phyloP scores from a whole-genome alignment of 208 protist genomes.

The Wallacemonas collosoma region DNA sequence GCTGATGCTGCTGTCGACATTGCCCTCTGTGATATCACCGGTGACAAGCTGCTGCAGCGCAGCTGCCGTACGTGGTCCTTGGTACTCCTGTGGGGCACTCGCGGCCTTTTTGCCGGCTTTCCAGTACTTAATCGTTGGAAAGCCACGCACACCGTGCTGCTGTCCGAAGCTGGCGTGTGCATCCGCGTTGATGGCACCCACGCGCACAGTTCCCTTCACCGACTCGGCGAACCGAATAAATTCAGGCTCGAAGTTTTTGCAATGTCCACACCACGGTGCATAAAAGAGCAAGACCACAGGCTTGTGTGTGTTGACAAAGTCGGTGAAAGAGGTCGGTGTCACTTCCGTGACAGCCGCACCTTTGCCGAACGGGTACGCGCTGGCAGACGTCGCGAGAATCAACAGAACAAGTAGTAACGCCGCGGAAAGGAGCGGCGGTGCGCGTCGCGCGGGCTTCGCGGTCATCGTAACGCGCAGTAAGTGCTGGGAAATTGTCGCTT shows the following conservation, averaged over 20 bases:
- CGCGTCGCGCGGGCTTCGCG: background rate
- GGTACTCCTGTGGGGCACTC: constrained; percentile 66
- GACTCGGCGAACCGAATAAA: constrained; percentile 81
- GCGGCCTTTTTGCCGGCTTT: constrained; percentile 60
- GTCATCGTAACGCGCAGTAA: background rate
- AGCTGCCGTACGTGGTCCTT: constrained; percentile 57
- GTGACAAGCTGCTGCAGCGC: constrained; percentile 68
- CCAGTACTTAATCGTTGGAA: constrained; percentile 95
- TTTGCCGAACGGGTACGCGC: constrained; percentile 61
- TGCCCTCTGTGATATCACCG: constrained; percentile 38
- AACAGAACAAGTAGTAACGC: constrained; percentile 18
- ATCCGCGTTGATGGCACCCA: constrained; percentile 88
- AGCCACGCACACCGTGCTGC: constrained; percentile 83
- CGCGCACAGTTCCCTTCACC: constrained; percentile 76
- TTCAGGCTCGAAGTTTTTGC: constrained; percentile 89
- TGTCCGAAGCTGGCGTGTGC: constrained; percentile 55
- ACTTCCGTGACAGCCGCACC: constrained; percentile 77
- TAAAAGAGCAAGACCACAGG: constrained; percentile 93
- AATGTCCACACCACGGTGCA: constrained; percentile 96
- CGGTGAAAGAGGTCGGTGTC: constrained; percentile 49
- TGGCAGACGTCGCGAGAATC: background rate
- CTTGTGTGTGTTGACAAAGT: constrained; percentile 89
- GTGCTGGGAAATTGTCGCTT: too few species aligned
- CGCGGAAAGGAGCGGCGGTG: constrained; percentile 7
- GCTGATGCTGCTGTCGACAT: constrained; percentile 32